These are phyloP conservation scores for Buddleja alternifolia DNA, from an alignment of 257 asterid genomes.

Conservation along the genomic window DNA sequence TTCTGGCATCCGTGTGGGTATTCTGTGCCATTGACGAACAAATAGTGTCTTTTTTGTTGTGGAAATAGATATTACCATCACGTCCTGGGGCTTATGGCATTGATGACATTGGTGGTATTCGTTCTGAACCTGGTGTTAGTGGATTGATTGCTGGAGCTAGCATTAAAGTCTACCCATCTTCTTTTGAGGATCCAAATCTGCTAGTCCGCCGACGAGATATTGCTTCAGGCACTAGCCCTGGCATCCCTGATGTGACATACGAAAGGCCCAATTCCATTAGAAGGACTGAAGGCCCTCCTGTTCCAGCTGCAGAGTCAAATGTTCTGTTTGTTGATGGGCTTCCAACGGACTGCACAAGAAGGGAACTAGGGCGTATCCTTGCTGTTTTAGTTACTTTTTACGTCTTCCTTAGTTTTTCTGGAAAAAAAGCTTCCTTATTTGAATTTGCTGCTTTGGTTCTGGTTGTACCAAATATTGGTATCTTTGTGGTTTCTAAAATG, in stretches of 20 bases:
- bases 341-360: conserved; percentile 78
- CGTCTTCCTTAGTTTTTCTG: conserved; percentile 7
- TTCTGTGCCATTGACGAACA: conserved; percentile 14
- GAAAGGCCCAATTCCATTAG: conserved; percentile 54
- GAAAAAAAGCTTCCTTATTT: not conserved
- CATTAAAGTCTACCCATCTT: conserved; percentile 49
- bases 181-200: conserved; percentile 52
- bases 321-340: conserved; percentile 76
- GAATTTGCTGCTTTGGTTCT: not conserved
- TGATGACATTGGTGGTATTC: conserved; percentile 39
- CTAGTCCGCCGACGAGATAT: conserved; percentile 44
- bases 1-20: conserved; percentile 9
- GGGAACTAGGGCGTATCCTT: conserved; percentile 91
- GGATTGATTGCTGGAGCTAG: conserved; percentile 49
- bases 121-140: conserved; percentile 46
- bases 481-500: not conserved
- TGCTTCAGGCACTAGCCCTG: conserved; percentile 38
- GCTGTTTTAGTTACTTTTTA: not conserved
- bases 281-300: conserved; percentile 45
- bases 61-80: conserved; percentile 48
- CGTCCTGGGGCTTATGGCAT: conserved; percentile 47
- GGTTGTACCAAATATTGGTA: not conserved
- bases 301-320: conserved; percentile 53
- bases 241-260: conserved; percentile 45
- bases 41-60: conserved; percentile 14